Base-by-base conservation (phyloP, 2,329 filamentous ascomycete genomes). In the Ramularia collo-cygni region DNA sequence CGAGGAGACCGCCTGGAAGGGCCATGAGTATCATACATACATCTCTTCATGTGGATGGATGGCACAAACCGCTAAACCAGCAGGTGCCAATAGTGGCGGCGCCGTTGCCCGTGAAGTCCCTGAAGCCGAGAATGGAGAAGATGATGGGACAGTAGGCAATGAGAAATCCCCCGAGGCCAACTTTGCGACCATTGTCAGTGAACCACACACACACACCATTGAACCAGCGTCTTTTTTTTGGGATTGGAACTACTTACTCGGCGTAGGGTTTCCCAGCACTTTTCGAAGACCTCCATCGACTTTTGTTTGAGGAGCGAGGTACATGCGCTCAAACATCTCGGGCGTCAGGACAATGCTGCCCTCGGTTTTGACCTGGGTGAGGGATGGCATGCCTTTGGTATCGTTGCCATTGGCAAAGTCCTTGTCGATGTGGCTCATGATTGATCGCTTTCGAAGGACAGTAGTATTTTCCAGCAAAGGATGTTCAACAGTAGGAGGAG, bases 1-100 rank as follows among this genome's bases (percentile, higher is more conserved):
- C 55, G 12, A 63, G 50, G 4, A 61, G 43, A 29, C 60, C 61
- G 36, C 59, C 60, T 24, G 10, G 10, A 24, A 10, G 10, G 10
- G 21, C 10, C 6, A 6, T 6, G 21, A 24, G 6, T 10, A 24
- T 6, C 21, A 24, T 24, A 24, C 10, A 6, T 24, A 6, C 21
- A 24, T n/a, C 21, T 6, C 6, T 10, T 10, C 6, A 24, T 24
- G 21, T 6, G 21, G 10, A 24, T 6, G 21, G 10, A 10, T 6
- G 10, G 21, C 6, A 6, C 21, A 6, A 6, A 24, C 21, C 30
- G 35, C 60, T 57, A 43, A 62, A 61, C 44, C 55, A 61, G 50
- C 56, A 59, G 24, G 55, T 53, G 18, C 57, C 59, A 16, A 52
- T 44, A 9, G 44, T 48, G n/a, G 51, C 51, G 8, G 44, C 48